Base-by-base conservation (phyloP, 1,284 basidiomycete genomes). In the Austroboletus rostrupii region DNA sequence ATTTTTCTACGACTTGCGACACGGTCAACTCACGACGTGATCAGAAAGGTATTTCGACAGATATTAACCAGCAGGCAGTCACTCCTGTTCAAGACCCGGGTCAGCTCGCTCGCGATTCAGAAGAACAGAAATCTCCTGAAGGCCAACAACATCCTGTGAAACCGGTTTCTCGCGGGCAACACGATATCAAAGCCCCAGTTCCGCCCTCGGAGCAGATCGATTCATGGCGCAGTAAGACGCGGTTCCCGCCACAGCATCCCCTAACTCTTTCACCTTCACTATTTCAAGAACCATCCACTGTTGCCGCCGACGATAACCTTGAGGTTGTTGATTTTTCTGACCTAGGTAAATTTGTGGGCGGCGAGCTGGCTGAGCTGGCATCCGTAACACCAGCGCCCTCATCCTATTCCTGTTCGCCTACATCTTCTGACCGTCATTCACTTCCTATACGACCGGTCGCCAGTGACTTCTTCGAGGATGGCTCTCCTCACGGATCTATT, bases 261-360 rank as follows among this genome's bases (percentile, higher is more conserved):
- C 53, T 59, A 19, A 45, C 44, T 28, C 64, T 70, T 45, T 60
- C 74, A 16, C 70, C 71, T 13, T 70, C 72, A 20, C 60, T 73
- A 37, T 60, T 79, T 37, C 73, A 78, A 44, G 67, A 66, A 33
- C 65, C 74, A 14, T 66, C 82, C n/a, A 67, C 70, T n/a, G 66
- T 74, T 39, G 67, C 70, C 50, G 65, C 72, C 5, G 79, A 77
- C 26, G 85, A 84, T 54, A 77, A 82, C 45, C 72, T 90, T 4
- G 87, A 90, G 59, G 77, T 87, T 14, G 75, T 92, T 17, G 87
- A 91, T 60, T 91, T 89, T 60, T 78, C 78, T 12, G 87, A 92
- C 45, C 72, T 90, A 64, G 83, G 75, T 37, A 84, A 80, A 66
- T 77, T 90, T 48, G 73, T 84, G 19, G 81, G 78, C 29, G 68